Conservation (phyloP, 2,329 filamentous ascomycete genomes). For the Nemania abortiva region DNA sequence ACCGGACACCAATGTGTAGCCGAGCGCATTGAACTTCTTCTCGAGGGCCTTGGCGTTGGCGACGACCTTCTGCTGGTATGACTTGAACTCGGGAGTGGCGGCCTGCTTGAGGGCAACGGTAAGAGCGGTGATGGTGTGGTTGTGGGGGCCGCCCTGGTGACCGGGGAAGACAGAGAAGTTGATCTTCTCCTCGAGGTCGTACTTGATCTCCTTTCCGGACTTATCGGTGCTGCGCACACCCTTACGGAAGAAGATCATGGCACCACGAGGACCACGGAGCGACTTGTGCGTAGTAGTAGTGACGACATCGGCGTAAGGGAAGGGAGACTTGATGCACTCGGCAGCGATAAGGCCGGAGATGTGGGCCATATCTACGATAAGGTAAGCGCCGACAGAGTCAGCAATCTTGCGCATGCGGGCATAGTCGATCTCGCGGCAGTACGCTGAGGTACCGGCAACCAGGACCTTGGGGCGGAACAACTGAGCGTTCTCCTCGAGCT, state of each 20-base stretch:
- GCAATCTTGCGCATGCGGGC: conserved; percentile 95
- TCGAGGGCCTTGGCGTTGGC: conserved; percentile 94
- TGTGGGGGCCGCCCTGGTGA: conserved; percentile 98
- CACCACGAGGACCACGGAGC: conserved; percentile 93
- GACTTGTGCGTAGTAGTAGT: conserved; percentile 99
- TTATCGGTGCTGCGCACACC: conserved; percentile 93
- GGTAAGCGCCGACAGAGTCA: conserved; percentile 92
- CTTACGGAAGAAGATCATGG: conserved; percentile 99
- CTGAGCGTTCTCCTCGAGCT: conserved; percentile 87
- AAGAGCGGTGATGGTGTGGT: conserved; percentile 98
- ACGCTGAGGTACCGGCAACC: conserved; percentile 95
- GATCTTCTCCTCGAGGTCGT: conserved; percentile 95
- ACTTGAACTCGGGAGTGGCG: conserved; percentile 87
- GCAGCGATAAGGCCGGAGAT: conserved; percentile 96
- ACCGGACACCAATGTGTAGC: conserved; percentile 94
- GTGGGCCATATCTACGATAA: conserved; percentile 98
- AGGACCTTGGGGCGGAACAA: conserved; percentile 97
- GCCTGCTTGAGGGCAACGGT: conserved; percentile 96
- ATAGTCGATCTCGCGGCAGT: conserved; percentile 98
- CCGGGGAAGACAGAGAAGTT: conserved; percentile 99
- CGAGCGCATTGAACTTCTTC: conserved; percentile 83
- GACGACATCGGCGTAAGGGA: conserved; percentile 92
- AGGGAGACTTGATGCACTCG: conserved; percentile 92
- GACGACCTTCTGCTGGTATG: conserved; percentile 93
- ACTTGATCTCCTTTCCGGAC: conserved; percentile 88